Conservation (phyloP, 306 rosid species). For the Casuarina cunninghamiana region DNA sequence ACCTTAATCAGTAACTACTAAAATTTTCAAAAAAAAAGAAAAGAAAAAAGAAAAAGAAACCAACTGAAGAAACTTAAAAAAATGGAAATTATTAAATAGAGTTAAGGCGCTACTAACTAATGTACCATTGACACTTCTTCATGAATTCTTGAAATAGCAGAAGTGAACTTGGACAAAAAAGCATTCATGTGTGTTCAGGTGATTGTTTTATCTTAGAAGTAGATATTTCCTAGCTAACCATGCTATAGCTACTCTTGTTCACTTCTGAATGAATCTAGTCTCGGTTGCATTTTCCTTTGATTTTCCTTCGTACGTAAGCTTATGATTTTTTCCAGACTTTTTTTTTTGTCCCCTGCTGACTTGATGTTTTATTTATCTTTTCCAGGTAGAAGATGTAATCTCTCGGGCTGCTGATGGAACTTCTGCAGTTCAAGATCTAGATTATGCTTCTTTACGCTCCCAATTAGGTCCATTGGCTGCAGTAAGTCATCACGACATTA, state of each 20-base stretch:
- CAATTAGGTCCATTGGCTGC: conserved; percentile 91
- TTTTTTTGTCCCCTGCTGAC: neutral
- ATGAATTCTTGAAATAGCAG: too few relatives aligned
- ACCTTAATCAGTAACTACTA: too few relatives aligned
- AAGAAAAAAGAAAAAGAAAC: too few relatives aligned
- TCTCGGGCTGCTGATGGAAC: conserved; percentile 62
- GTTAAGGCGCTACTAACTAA: too few relatives aligned
- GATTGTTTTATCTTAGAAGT: neutral
- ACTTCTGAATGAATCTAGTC: conserved; percentile 3
- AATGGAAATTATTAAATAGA: too few relatives aligned
- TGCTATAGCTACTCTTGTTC: neutral
- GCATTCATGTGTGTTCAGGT: too few relatives aligned
- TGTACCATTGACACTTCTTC: neutral
- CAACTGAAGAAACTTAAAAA: too few relatives aligned
- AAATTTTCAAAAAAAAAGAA: too few relatives aligned
- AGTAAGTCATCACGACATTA: conserved; percentile 52
- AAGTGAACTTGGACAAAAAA: neutral
- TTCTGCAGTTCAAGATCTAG: conserved; percentile 66
- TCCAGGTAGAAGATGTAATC: conserved; percentile 86
- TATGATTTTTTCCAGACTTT: neutral
- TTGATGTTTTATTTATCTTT: conserved; percentile 16
- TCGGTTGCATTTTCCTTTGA: neutral
- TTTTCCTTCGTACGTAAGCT: neutral
- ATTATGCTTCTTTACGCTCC: conserved; percentile 81
- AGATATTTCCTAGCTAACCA: neutral